These are phyloP conservation scores for Pythium insidiosum DNA, from an alignment of 352 stramenopile genomes.

Conservation along the genomic window DNA sequence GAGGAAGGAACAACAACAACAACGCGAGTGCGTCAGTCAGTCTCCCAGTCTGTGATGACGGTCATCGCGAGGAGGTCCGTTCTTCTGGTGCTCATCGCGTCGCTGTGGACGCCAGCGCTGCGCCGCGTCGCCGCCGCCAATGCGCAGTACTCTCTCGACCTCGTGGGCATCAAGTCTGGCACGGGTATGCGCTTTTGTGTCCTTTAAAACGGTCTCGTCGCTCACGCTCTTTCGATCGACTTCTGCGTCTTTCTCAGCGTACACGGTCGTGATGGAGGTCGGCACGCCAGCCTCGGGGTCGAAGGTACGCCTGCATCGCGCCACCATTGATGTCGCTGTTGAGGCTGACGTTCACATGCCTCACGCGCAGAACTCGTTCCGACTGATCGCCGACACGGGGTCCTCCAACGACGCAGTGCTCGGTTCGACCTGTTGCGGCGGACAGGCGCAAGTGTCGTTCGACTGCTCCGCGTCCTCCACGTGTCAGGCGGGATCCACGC, in stretches of 20 bases:
- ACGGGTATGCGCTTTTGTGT: constrained; percentile 12
- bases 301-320: no score
- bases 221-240: neutral
- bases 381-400: constrained; percentile 72
- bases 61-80: no score
- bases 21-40: no score
- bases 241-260: constrained; percentile 10
- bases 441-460: constrained; percentile 38
- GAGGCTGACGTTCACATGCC: no score
- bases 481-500: constrained; percentile 21
- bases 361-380: constrained; percentile 48
- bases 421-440: constrained; percentile 46
- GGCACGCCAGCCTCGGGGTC: constrained; percentile 12
- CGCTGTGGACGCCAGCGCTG: neutral
- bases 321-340: no score
- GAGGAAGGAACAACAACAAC: no score
- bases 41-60: no score
- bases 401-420: constrained; percentile 79
- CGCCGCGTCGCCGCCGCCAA: constrained; percentile 10
- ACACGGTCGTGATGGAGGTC: constrained; percentile 22
- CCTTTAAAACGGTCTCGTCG: no score
- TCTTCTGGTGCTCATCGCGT: neutral
- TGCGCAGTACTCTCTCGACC: constrained; percentile 22
- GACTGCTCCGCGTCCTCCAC: constrained; percentile 58
- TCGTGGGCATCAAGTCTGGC: constrained; percentile 24